Evolutionary conservation across 2,329 filamentous ascomycete species (phyloP).

Genomic region (Microcyclospora tardicrescens): DNA sequence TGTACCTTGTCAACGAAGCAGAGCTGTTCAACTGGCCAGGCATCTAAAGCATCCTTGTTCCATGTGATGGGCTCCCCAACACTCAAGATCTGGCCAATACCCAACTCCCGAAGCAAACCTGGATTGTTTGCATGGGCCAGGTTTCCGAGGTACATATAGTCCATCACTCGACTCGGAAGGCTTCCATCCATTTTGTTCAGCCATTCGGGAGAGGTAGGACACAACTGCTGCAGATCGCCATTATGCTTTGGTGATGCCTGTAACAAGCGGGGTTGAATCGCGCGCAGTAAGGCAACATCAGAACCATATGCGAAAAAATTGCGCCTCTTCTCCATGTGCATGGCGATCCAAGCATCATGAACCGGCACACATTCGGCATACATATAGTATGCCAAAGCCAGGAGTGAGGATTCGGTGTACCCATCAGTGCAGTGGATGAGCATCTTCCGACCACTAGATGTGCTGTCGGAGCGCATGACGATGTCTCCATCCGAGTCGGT

Average conservation of each 20-base stretch:
- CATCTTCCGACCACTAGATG: conserved; percentile 46
- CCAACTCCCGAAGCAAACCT: conserved; percentile 62
- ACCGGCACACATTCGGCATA: conserved; percentile 73
- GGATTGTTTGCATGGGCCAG: conserved; percentile 89
- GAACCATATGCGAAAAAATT: conserved; percentile 96
- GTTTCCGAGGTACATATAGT: conserved; percentile 95
- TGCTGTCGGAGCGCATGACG: conserved; percentile 31
- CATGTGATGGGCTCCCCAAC: conserved; percentile 82
- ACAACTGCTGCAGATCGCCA: conserved; percentile 39
- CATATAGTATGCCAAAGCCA: conserved; percentile 85
- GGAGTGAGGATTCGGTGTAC: conserved; percentile 85
- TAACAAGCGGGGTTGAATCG: conserved; percentile 63
- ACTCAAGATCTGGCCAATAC: conserved; percentile 77
- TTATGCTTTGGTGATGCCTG: conserved; percentile 48
- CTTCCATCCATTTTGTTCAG: conserved; percentile 75
- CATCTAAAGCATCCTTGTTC: conserved; percentile 53
- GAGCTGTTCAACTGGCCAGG: conserved; percentile 67
- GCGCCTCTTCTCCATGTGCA: conserved; percentile 67
- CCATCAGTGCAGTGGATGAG: conserved; percentile 91
- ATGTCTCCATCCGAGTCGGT: conserved; percentile 43
- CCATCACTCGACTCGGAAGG: conserved; percentile 72
- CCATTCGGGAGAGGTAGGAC: conserved; percentile 60
- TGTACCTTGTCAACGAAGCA: conserved; percentile 76
- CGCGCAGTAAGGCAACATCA: conserved; percentile 70
- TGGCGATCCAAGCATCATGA: conserved; percentile 72